phyloP scores from a whole-genome alignment of 73 alveolate species.

The Strombidium stylifer region DNA sequence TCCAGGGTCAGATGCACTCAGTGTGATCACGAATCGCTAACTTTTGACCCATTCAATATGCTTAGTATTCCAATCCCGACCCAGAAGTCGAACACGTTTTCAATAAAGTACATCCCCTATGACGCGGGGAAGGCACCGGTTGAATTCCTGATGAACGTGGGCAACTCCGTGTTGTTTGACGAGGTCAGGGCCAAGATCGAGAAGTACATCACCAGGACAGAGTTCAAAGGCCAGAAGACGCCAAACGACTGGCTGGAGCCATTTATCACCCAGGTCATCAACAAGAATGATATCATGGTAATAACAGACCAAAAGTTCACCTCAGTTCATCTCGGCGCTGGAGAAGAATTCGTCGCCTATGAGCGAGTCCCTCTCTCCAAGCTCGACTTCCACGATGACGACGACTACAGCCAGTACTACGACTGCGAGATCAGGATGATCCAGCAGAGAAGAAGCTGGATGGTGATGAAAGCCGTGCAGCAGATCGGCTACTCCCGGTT shows the following conservation, averaged over 20 bases:
- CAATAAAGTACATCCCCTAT: constrained; percentile 23
- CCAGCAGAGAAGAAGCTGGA: not conserved
- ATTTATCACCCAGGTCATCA: constrained; percentile 4
- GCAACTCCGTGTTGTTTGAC: not conserved
- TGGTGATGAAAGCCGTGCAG: not conserved
- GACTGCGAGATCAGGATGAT: constrained; percentile 2
- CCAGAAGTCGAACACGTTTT: not conserved
- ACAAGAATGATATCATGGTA: not conserved
- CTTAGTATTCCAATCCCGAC: constrained; percentile 73
- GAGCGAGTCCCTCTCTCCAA: not conserved
- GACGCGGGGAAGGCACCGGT: not conserved
- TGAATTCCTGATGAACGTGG: constrained; percentile 2
- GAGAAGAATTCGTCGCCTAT: constrained; percentile 23
- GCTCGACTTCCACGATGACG: too few species aligned
- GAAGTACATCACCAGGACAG: too few species aligned
- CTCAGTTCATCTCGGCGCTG: not conserved
- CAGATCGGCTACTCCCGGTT: constrained; percentile 9
- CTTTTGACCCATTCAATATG: constrained; percentile 81
- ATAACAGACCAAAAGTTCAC: not conserved
- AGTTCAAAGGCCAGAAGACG: too few species aligned
- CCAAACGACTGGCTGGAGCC: not conserved
- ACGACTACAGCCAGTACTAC: not conserved
- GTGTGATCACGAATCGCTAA: constrained; percentile 59
- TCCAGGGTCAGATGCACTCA: constrained; percentile 63
- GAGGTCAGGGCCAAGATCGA: constrained; percentile 9